Evolutionary conservation across 257 asterid species (phyloP), one percentile per base, ranked within the genome.

Genomic region (Capsicum baccatum): DNA sequence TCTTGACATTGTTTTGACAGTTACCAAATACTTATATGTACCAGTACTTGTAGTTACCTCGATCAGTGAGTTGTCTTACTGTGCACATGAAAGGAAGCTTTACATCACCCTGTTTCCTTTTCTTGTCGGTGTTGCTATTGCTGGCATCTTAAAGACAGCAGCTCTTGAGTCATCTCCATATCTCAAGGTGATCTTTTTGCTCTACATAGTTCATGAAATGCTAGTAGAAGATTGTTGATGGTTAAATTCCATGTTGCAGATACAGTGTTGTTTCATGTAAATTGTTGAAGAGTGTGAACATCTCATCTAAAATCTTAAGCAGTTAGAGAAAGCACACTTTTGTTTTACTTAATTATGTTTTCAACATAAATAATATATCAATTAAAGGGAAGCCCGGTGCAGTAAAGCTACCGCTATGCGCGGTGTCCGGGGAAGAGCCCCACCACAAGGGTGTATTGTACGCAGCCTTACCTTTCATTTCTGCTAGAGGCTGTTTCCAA

Each of bases 51-150:
- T 86, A 85, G 85, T 94, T 73, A 89, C 96, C 42, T 90, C 95
- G 8, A 60, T 94, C 59, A 97, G 99, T 47, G 98, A 97, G 88
- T 85, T 95, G 95, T 97, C 98, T 62, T 97, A 95, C 85, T 94
- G 98, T 87, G 98, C 98, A 37, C 98, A 95, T 60, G 98, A 97
- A 91, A 91, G 92, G 89, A 93, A 94, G 93, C 88, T 95, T 16
- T 87, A 85, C 88, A 84, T 93, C 19, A 86, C 90, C 84, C 96
- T 91, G 14, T n/a, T 97, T 62, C 98, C 97, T 0, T 90, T 95
- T 87, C 86, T 97, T 83, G 71, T 89, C n/a, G 98, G 99, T 21
- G 90, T 85, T 81, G 92, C 90, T 87, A 90, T 92, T 58, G 92
- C 96, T 86, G 96, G 97, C 64, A 91, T 90, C 87, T 83, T 97